Percentiles rank a stretch among this genome's conserved stretches.
Evolutionary conservation across 345 rosid species (phyloP).

Genomic region (Gossypium rotundifolium): DNA sequence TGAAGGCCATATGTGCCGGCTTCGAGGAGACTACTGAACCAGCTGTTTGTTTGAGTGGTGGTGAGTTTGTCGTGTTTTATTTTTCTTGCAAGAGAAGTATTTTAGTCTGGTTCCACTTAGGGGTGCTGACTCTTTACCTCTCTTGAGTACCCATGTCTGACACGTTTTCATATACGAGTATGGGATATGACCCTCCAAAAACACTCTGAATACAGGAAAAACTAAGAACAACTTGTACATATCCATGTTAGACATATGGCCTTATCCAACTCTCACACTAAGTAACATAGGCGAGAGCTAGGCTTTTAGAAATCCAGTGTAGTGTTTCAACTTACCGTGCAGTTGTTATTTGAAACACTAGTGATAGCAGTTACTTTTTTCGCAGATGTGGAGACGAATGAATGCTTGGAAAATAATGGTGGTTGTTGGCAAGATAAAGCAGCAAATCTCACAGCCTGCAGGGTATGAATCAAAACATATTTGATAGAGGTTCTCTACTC

Average conservation of each 20-base stretch:
- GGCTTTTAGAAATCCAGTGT: not conserved
- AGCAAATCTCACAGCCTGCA: slow-evolving; percentile 90
- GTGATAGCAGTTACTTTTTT: slow-evolving; percentile 6
- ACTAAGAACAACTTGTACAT: not conserved
- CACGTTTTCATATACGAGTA: not conserved
- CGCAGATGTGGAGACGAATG: slow-evolving; percentile 92
- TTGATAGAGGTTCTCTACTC: not conserved
- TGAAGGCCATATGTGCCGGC: slow-evolving; percentile 93
- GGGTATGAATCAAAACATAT: slow-evolving; percentile 41
- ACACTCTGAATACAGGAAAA: not conserved
- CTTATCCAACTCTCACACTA: not conserved
- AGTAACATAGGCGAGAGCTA: not conserved
- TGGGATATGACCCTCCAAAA: not conserved
- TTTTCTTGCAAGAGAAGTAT: not conserved
- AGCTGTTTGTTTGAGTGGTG: slow-evolving; percentile 74
- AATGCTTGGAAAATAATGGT: slow-evolving; percentile 71
- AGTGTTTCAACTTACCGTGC: not conserved
- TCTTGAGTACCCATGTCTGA: not conserved
- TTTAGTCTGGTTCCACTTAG: not conserved
- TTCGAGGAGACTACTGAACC: slow-evolving; percentile 98
- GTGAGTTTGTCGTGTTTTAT: slow-evolving; percentile 35
- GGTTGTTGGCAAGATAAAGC: slow-evolving; percentile 28
- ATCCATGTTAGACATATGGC: not conserved
- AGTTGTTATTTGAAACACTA: not conserved
- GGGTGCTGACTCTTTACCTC: not conserved